These are phyloP conservation scores for Nicotiana tomentosiformis DNA, from an alignment of 257 asterid genomes.

Conservation along the genomic window DNA sequence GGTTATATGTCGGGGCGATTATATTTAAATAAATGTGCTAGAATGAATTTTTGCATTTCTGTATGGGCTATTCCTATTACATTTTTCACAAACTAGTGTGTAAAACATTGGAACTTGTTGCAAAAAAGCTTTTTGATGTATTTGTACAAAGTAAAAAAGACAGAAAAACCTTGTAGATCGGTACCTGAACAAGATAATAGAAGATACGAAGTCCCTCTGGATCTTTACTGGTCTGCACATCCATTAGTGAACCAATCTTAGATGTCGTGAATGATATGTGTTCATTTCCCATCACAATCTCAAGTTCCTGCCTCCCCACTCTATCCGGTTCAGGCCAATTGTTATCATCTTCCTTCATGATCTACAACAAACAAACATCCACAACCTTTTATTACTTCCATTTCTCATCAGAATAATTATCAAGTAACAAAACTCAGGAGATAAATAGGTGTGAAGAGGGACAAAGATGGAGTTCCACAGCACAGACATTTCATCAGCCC, in stretches of 20 bases:
- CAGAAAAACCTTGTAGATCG: not conserved
- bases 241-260: conserved; percentile 98
- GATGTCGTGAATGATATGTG: conserved; percentile 96
- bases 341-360: conserved; percentile 97
- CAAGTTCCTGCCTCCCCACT: conserved; percentile 99
- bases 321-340: conserved; percentile 99
- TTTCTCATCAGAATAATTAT: not conserved
- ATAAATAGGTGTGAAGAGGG: not conserved
- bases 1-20: too few species aligned
- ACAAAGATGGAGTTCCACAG: not conserved
- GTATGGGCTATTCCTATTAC: not conserved
- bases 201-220: conserved; percentile 92
- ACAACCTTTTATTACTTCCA: not conserved
- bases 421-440: not conserved
- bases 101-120: not conserved
- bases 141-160: not conserved
- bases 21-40: not conserved
- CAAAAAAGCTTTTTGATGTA: not conserved
- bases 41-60: not conserved
- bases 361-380: conserved; percentile 27
- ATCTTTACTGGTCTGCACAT: conserved; percentile 91
- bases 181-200: conserved; percentile 97
- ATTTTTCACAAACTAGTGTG: not conserved
- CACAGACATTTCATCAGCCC: not conserved
- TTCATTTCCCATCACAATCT: conserved; percentile 98